Base-by-base conservation (phyloP, 2,329 filamentous ascomycete species). In the Madurella fahalii region DNA sequence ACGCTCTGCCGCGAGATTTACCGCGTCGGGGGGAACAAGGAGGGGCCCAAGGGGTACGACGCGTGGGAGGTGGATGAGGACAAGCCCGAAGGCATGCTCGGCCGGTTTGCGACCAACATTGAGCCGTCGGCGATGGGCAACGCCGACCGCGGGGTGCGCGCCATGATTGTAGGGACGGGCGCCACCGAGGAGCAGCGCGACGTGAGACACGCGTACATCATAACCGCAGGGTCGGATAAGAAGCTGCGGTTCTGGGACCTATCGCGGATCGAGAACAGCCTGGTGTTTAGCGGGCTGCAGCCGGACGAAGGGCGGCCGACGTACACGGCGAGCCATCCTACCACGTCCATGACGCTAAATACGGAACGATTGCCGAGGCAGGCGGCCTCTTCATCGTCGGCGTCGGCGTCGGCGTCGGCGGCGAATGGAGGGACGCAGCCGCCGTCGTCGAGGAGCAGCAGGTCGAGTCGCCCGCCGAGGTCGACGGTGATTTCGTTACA, bases 181-280 rank as follows among this genome's bases (percentile, higher is more conserved):
- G 76, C 80, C 12, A 54, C 49, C 17, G 63, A 60, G 30, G 62
- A 89, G 47, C 84, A 84, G 54, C 78, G 82, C 42, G 89, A 92
- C 45, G 80, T 87, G 4, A 86, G 87, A 54, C 85, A 90, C 64
- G 86, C 89, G 0, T 96, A 94, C 68, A 82, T 96, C 45, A 75
- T 99, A 39, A 94, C 90, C 0, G 92, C 87, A 16, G 93, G 93
- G 0, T 89, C 89, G 11, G 94, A 97, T 70, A 90, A 88, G 72
- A 94, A 89, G 70, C 81, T 99, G 16, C 84, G 94, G 9, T 97
- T 95, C 72, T 99, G 94, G 94, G 93, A 99, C 67, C 78, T 94
- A 13, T 78, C 83, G 9, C 85, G 85, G 9, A 79, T 90, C 9
- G 90, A 96, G 65, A 82, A 84, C 56, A 96, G 90, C 40, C 78